Evolutionary conservation across 2,329 filamentous ascomycete species (phyloP).

Genomic region (Pseudogymnoascus sp.): DNA sequence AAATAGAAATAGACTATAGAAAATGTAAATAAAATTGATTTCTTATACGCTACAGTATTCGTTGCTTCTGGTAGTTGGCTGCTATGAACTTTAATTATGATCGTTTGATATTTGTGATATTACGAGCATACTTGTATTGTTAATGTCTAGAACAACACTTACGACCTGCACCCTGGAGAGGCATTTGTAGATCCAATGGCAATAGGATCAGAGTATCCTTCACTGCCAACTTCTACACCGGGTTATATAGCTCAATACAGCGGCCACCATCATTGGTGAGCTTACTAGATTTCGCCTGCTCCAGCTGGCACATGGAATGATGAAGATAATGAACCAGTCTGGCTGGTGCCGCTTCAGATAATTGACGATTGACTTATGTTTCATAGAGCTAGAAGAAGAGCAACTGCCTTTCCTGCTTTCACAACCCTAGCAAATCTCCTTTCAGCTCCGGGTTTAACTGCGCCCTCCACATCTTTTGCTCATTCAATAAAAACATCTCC

Average conservation of each 20-base stretch:
- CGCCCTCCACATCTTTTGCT: slow-evolving; percentile 20
- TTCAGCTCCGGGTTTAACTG: slow-evolving; percentile 14
- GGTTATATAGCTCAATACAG: background rate
- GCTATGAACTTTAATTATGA: background rate
- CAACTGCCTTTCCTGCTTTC: background rate
- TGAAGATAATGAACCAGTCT: background rate
- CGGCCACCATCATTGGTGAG: background rate
- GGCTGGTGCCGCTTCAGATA: background rate
- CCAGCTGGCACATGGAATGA: background rate
- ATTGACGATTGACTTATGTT: background rate
- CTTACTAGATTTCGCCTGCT: background rate
- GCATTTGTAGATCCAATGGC: background rate
- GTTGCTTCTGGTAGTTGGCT: background rate
- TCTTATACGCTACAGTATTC: background rate
- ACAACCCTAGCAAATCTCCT: slow-evolving; percentile 16
- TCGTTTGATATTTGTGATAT: background rate
- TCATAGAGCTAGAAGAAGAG: background rate
- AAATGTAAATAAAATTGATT: background rate
- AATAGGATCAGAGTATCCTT: background rate
- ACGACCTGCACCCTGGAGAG: background rate
- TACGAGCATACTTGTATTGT: background rate
- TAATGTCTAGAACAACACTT: background rate
- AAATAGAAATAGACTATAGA: background rate
- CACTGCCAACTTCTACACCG: background rate
- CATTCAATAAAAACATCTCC: slow-evolving; percentile 22